A percentile compares a stretch with the other conserved stretches of the same genome.
phyloP scores from a whole-genome alignment of 495 filamentous ascomycete genomes.

The Lentithecium fluviatile region DNA sequence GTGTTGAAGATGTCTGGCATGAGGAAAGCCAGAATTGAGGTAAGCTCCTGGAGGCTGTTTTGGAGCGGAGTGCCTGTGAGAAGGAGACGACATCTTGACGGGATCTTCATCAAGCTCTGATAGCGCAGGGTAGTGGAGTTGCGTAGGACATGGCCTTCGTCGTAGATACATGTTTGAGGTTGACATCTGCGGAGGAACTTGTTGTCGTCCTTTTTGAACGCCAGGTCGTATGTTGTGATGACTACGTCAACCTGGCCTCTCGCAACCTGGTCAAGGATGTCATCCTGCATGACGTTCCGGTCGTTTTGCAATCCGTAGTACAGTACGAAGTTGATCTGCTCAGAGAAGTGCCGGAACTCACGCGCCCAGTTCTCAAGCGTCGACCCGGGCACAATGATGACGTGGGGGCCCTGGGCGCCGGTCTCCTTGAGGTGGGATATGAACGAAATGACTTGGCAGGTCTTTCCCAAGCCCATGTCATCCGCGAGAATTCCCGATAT shows the following conservation, averaged over 20 bases:
- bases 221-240: conserved; percentile 84
- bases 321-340: conserved; percentile 66
- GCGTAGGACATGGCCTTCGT: conserved; percentile 90
- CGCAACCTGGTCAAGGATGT: conserved; percentile 59
- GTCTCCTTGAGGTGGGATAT: conserved; percentile 75
- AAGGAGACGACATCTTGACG: conserved; percentile 73
- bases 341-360: conserved; percentile 87
- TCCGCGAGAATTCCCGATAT: conserved; percentile 90
- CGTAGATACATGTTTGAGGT: conserved; percentile 73
- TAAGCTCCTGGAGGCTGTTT: conserved; percentile 91
- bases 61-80: conserved; percentile 93
- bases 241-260: conserved; percentile 68
- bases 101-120: conserved; percentile 73
- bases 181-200: conserved; percentile 63
- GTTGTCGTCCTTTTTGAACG: conserved; percentile 61
- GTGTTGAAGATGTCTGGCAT: conserved; percentile 73
- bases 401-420: conserved; percentile 69
- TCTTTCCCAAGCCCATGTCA: conserved; percentile 98
- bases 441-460: conserved; percentile 92
- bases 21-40: conserved; percentile 85
- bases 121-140: conserved; percentile 80
- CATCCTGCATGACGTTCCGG: conserved; percentile 62
- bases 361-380: conserved; percentile 93
- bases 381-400: conserved; percentile 87
- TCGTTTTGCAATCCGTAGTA: conserved; percentile 73